Conservation (phyloP, 495 filamentous ascomycete genomes). For the Penicillium roqueforti region DNA sequence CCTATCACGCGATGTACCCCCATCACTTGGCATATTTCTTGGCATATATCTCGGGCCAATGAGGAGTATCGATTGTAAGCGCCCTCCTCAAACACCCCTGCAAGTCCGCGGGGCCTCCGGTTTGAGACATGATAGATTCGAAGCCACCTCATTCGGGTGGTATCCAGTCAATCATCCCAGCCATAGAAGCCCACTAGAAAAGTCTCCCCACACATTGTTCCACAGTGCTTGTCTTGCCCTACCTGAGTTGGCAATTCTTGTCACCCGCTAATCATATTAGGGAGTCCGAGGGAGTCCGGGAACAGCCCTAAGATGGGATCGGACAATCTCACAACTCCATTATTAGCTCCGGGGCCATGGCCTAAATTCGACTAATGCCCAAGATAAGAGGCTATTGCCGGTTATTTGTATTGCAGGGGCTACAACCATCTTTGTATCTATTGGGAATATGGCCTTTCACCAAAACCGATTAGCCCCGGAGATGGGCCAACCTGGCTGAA, state of each 20-base stretch:
- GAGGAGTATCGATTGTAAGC: background rate
- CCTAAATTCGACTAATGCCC: background rate
- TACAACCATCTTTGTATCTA: background rate
- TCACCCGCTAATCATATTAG: background rate
- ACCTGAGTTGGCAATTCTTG: background rate
- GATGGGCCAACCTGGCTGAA: background rate
- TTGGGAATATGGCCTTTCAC: background rate
- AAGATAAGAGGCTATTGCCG: constrained; percentile 3
- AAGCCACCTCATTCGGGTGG: background rate
- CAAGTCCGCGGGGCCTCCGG: constrained; percentile 6
- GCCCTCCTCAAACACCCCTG: background rate
- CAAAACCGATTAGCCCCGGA: background rate
- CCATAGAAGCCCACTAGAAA: background rate
- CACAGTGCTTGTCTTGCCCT: background rate
- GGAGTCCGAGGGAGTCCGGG: background rate
- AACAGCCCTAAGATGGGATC: too few species aligned
- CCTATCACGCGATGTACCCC: background rate
- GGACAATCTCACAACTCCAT: too few species aligned
- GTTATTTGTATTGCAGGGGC: background rate
- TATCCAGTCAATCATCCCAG: background rate
- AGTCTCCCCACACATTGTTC: constrained; percentile 1
- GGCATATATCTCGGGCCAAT: background rate
- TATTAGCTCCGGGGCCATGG: background rate
- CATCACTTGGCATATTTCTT: background rate
- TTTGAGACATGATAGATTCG: background rate